Evolutionary conservation across 2,329 filamentous ascomycete genomes (phyloP), one percentile per base, ranked within the genome.

Genomic region (Fusarium proliferatum): DNA sequence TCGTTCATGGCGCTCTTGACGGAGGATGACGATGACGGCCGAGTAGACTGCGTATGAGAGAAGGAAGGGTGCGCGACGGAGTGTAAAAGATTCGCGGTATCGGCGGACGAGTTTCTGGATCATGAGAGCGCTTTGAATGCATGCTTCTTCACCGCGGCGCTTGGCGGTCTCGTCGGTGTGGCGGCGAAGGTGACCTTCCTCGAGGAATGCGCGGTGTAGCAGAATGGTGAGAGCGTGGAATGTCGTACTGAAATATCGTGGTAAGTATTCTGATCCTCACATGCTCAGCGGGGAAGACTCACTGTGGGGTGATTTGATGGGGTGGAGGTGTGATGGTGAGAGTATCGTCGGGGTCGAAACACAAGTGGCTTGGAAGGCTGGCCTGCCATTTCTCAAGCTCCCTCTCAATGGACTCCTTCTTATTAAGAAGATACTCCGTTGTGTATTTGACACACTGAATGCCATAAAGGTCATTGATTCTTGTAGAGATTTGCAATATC

Each of bases 151-250:
- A 13, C 77, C 76, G 3, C 65, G 67, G 13, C 74, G 72, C 60
- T 79, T 80, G n/a, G 72, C 67, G 17, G 46, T 55, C 33, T 77
- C 74, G 42, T 79, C 74, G 6, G 78, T 76, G 33, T 80, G 76
- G n/a, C 73, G 71, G 17, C 77, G 69, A 8, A 80, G 77, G 39
- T 80, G 79, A 39, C 79, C 79, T 34, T 80, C 76, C 34, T 80
- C 80, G 1, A 85, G 79, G 69, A 86, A 86, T 2, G 85, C 84
- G 2, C 84, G 82, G 63, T 86, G 83, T 15, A 86, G 80, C 1
- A 86, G 78, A 51, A 86, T 86, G 15, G 81, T 79, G 17, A 86
- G 79, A 9, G 83, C 81, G 66, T 85, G 78, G 68, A 84, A 86
- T 12, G 79, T 81, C 21, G 79, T 79, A 38, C 79, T 74, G 49